Percentiles rank a stretch among this genome's conserved stretches.
These are phyloP conservation scores for Gardenia jasminoides DNA, from an alignment of 257 asterid genomes.

Conservation along the genomic window DNA sequence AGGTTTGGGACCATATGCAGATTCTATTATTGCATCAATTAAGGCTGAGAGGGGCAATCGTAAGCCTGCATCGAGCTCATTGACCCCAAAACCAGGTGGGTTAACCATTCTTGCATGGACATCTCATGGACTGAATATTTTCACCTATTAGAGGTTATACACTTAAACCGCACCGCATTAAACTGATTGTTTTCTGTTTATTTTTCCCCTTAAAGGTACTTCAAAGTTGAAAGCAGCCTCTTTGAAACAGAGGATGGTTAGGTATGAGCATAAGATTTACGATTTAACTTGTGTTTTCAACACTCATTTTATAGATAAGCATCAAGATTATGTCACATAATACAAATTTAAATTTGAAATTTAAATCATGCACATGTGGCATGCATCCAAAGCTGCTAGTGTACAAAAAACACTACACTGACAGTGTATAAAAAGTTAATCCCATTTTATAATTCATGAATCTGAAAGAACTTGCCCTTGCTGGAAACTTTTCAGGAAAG, in stretches of 20 bases:
- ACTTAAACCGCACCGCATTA: not conserved
- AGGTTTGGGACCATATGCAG: constrained; percentile 87
- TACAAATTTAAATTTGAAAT: too few relatives aligned
- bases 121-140: constrained; percentile 1
- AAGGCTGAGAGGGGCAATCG: constrained; percentile 72
- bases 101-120: constrained; percentile 18
- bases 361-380: too few relatives aligned
- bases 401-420: too few relatives aligned
- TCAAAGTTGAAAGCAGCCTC: constrained; percentile 47
- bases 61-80: constrained; percentile 42
- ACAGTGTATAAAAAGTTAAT: too few relatives aligned
- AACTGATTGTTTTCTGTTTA: constrained; percentile 22
- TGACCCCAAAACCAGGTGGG: constrained; percentile 64
- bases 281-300: constrained; percentile 6
- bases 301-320: too few relatives aligned
- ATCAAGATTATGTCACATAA: too few relatives aligned
- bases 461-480: not conserved
- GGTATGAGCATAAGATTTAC: constrained; percentile 39
- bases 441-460: not conserved
- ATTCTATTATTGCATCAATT: constrained; percentile 79
- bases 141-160: constrained; percentile 6
- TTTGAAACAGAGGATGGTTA: constrained; percentile 46
- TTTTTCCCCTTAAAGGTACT: constrained; percentile 36
- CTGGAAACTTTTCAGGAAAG: constrained; percentile 51
- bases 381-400: too few relatives aligned